These are phyloP conservation scores for Ajuga chamaepitys DNA, from an alignment of 257 asterid species.

Conservation along the genomic window DNA sequence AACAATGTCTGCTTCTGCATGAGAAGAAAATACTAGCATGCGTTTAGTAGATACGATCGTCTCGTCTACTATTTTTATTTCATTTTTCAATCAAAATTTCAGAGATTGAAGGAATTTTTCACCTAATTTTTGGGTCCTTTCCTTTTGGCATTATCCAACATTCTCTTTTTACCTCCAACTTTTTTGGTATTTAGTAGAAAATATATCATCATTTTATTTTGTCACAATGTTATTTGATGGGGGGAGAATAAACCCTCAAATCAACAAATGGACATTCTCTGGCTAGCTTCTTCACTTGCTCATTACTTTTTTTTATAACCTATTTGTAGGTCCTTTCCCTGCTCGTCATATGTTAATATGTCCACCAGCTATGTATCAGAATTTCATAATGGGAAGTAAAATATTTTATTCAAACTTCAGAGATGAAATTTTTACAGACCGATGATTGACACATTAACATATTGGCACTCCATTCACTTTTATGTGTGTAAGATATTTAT, in stretches of 20 bases:
- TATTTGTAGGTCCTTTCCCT: too few relatives aligned
- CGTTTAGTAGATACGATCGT: constrained; percentile 21
- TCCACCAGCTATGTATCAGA: too few relatives aligned
- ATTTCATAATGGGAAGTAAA: too few relatives aligned
- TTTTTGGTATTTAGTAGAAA: background rate
- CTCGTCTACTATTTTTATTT: background rate
- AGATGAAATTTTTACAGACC: too few relatives aligned
- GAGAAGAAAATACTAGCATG: too few relatives aligned
- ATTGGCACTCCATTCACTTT: too few relatives aligned
- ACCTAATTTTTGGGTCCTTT: constrained; percentile 19
- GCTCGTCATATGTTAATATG: too few relatives aligned
- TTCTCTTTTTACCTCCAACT: constrained; percentile 15
- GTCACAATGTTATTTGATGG: background rate
- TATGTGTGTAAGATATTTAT: too few relatives aligned
- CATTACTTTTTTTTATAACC: constrained; percentile 1
- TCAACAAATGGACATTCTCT: constrained; percentile 6
- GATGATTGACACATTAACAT: too few relatives aligned
- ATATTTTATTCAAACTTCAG: too few relatives aligned
- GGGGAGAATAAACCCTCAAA: constrained; percentile 26
- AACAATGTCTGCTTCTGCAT: constrained; percentile 35
- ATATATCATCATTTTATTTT: background rate
- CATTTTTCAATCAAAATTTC: constrained; percentile 15
- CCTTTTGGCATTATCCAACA: constrained; percentile 42
- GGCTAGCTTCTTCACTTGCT: background rate
- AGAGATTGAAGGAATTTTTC: constrained; percentile 22